Percentiles rank a stretch among this genome's conserved stretches.
Conservation (phyloP, 2,329 filamentous ascomycete species). For the Stagonosporopsis chrysanthemi region DNA sequence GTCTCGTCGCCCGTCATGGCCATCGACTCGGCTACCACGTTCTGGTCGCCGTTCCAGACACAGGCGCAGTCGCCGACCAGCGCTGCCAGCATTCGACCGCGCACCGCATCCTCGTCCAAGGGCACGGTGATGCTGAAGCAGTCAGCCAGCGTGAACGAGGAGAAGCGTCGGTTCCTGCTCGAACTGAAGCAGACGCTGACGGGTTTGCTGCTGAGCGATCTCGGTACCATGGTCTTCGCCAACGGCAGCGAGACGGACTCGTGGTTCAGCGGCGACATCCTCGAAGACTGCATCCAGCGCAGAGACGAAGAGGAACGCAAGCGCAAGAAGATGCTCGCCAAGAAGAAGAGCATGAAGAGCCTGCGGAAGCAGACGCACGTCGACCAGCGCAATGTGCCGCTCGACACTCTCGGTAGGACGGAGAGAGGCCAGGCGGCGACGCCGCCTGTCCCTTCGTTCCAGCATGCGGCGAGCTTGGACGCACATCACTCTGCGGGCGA, state of each 20-base stretch:
- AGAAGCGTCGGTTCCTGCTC: conserved; percentile 79
- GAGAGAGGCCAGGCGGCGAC: conserved; percentile 52
- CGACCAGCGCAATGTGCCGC: conserved; percentile 50
- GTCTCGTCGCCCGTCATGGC: conserved; percentile 72
- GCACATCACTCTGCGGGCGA: conserved; percentile 54
- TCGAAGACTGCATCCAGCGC: conserved; percentile 53
- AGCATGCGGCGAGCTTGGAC: conserved; percentile 51
- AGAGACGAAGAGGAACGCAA: conserved; percentile 52
- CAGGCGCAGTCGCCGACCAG: conserved; percentile 69
- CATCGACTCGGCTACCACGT: conserved; percentile 78
- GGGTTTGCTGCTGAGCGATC: conserved; percentile 85
- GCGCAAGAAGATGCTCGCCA: conserved; percentile 48
- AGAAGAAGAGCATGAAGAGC: conserved; percentile 67
- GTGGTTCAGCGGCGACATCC: conserved; percentile 75
- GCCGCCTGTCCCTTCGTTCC: conserved; percentile 53
- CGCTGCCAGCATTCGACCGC: conserved; percentile 68
- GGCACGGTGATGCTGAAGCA: conserved; percentile 70
- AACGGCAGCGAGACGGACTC: conserved; percentile 90
- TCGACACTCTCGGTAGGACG: conserved; percentile 53
- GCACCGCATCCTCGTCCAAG: conserved; percentile 71
- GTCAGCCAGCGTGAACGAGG: conserved; percentile 65
- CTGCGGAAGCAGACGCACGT: conserved; percentile 52
- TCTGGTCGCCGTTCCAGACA: conserved; percentile 87
- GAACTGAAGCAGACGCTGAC: conserved; percentile 81
- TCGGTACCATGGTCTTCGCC: conserved; percentile 86